Percentiles rank a stretch among this genome's conserved stretches.
phyloP scores from a whole-genome alignment of 179 eudicot genomes.

The Gypsophila paniculata region DNA sequence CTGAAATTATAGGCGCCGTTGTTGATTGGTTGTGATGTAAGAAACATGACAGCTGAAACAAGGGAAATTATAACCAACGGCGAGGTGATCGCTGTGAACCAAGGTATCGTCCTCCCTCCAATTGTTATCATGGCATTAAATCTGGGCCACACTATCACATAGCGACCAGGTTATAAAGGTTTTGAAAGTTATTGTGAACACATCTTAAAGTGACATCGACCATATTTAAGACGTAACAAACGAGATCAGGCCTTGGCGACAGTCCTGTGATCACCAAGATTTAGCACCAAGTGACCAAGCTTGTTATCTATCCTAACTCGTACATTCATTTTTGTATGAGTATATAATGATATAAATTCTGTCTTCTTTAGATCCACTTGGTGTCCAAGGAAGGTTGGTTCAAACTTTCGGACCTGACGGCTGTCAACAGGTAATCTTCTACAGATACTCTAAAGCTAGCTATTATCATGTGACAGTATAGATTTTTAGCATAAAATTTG shows the following conservation, averaged over 20 bases:
- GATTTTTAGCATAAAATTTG: no score
- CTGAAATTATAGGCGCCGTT: constrained; percentile 54
- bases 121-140: no score
- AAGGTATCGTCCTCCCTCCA: constrained; percentile 44
- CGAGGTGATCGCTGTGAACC: constrained; percentile 88
- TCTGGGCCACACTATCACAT: no score
- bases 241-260: no score
- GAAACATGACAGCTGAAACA: constrained; percentile 85
- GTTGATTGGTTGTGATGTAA: constrained; percentile 90
- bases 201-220: no score
- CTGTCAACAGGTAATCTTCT: constrained; percentile 64
- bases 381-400: constrained; percentile 91
- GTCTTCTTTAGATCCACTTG: constrained; percentile 59
- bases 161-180: no score
- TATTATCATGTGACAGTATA: no score
- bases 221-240: no score
- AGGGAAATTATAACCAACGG: constrained; percentile 61
- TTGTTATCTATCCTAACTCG: no score
- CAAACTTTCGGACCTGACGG: constrained; percentile 48
- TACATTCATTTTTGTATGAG: constrained; percentile 8
- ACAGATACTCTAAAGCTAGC: not conserved
- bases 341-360: not conserved
- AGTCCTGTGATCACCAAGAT: no score
- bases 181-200: no score
- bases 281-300: no score